Evolutionary conservation across 1,139 yeast genomes (phyloP).

Genomic region (Yamadazyma dushanensis): DNA sequence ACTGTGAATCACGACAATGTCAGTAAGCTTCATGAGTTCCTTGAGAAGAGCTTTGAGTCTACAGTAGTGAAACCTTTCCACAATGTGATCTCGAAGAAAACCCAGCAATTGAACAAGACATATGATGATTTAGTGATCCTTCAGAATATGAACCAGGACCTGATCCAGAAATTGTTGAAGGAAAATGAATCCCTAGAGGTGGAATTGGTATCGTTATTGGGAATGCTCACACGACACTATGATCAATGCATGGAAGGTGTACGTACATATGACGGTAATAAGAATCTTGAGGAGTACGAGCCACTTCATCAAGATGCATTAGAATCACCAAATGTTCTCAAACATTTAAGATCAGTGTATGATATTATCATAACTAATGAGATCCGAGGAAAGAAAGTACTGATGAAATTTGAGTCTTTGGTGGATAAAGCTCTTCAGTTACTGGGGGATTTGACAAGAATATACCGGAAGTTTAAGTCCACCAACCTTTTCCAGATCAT

Average conservation of each 20-base stretch:
- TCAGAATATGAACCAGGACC: conserved; percentile 13
- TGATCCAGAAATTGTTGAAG: conserved; percentile 23
- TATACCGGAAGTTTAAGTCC: conserved; percentile 24
- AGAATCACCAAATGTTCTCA: conserved; percentile 33
- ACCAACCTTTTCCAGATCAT: conserved; percentile 26
- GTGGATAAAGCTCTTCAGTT: conserved; percentile 7
- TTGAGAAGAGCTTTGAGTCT: conserved; percentile 20
- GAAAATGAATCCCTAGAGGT: conserved; percentile 59
- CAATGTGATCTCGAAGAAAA: conserved; percentile 17
- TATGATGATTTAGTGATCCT: conserved; percentile 24
- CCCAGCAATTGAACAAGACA: conserved; percentile 19
- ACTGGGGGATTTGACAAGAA: conserved; percentile 6
- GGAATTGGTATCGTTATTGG: conserved; percentile 68
- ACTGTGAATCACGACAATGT: conserved; percentile 29
- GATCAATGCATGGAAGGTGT: conserved; percentile 65
- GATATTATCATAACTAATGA: conserved; percentile 41
- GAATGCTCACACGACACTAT: conserved; percentile 75
- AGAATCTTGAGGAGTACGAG: conserved; percentile 20
- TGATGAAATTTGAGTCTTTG: conserved; percentile 10
- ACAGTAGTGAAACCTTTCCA: conserved; percentile 18
- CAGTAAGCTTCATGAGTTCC: conserved; percentile 21
- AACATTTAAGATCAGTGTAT: conserved; percentile 33
- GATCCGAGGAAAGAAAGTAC: conserved; percentile 28
- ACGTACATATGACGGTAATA: conserved; percentile 16
- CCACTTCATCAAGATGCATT: conserved; percentile 35